Evolutionary conservation across 805 yeast species (phyloP).

Genomic region (Brettanomyces naardenensis): DNA sequence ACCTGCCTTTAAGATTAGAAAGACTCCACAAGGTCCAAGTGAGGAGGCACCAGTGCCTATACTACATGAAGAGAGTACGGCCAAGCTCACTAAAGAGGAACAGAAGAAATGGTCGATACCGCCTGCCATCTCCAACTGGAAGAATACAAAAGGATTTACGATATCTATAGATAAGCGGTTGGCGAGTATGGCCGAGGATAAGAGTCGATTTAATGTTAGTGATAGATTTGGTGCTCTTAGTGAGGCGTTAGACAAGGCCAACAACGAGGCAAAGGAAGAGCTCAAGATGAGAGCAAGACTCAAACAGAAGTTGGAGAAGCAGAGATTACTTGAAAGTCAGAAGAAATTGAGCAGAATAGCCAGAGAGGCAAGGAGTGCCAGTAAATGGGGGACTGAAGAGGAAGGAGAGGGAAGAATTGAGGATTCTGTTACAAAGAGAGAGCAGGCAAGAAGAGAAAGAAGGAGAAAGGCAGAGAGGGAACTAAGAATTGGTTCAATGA

Average conservation of each 20-base stretch:
- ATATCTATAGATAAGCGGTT: slow-evolving; percentile 73
- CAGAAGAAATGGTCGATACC: slow-evolving; percentile 83
- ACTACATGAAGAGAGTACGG: slow-evolving; percentile 48
- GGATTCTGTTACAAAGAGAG: slow-evolving; percentile 27
- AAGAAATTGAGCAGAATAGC: slow-evolving; percentile 44
- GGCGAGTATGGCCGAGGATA: slow-evolving; percentile 44
- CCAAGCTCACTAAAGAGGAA: slow-evolving; percentile 59
- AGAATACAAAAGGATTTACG: slow-evolving; percentile 84
- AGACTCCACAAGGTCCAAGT: slow-evolving; percentile 62
- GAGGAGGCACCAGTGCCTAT: slow-evolving; percentile 52
- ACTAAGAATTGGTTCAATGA: slow-evolving; percentile 33
- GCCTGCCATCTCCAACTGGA: slow-evolving; percentile 90
- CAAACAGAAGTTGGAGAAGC: slow-evolving; percentile 41
- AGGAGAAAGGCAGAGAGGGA: slow-evolving; percentile 40
- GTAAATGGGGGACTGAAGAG: slow-evolving; percentile 8
- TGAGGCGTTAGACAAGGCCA: slow-evolving; percentile 67
- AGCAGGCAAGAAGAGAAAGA: slow-evolving; percentile 34
- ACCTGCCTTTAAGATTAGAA: slow-evolving; percentile 62
- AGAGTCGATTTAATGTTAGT: slow-evolving; percentile 29
- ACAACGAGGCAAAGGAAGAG: slow-evolving; percentile 48
- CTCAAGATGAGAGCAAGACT: slow-evolving; percentile 41
- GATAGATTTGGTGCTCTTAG: slow-evolving; percentile 57
- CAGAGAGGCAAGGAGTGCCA: slow-evolving; percentile 10
- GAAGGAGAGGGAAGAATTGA: slow-evolving; percentile 10
- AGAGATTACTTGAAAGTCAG: slow-evolving; percentile 42